Evolutionary conservation across 495 filamentous ascomycete genomes (phyloP).

Genomic region (Lasiosphaeris hirsuta): DNA sequence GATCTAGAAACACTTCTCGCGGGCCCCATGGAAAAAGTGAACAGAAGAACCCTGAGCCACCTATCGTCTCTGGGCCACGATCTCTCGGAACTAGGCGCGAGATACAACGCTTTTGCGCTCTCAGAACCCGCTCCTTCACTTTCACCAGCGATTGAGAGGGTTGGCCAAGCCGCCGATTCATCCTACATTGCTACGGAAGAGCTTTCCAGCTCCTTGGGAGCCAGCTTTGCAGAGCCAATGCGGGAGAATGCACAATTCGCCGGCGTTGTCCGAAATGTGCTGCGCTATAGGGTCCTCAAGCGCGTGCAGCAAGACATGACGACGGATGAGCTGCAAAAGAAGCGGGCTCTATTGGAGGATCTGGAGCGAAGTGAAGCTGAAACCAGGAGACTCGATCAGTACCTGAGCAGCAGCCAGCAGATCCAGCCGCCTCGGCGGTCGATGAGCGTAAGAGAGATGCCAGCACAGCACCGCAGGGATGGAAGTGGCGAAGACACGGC

Average conservation of each 20-base stretch:
- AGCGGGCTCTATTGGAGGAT: constrained; percentile 71
- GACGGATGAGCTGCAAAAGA: constrained; percentile 80
- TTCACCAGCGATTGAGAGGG: constrained; percentile 88
- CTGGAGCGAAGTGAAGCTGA: constrained; percentile 87
- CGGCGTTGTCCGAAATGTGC: constrained; percentile 81
- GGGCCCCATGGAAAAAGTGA: constrained; percentile 93
- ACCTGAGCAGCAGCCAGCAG: constrained; percentile 67
- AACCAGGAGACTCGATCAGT: constrained; percentile 87
- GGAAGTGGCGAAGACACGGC: constrained; percentile 63
- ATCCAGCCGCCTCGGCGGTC: constrained; percentile 62
- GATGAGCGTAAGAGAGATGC: constrained; percentile 51
- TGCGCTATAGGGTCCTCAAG: constrained; percentile 86
- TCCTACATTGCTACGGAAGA: constrained; percentile 96
- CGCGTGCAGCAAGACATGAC: constrained; percentile 97
- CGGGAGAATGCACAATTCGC: constrained; percentile 96
- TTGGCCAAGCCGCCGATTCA: constrained; percentile 91
- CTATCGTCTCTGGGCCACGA: constrained; percentile 78
- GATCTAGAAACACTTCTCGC: constrained; percentile 83
- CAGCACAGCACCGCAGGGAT: constrained; percentile 44
- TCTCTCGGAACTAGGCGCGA: constrained; percentile 84
- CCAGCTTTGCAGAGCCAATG: constrained; percentile 94
- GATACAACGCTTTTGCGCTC: constrained; percentile 95
- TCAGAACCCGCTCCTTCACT: constrained; percentile 82
- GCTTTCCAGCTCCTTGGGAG: constrained; percentile 74
- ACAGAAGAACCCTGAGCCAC: constrained; percentile 82